These are phyloP conservation scores for Saccharata proteae DNA, from an alignment of 2,329 filamentous ascomycete species.

Conservation along the genomic window DNA sequence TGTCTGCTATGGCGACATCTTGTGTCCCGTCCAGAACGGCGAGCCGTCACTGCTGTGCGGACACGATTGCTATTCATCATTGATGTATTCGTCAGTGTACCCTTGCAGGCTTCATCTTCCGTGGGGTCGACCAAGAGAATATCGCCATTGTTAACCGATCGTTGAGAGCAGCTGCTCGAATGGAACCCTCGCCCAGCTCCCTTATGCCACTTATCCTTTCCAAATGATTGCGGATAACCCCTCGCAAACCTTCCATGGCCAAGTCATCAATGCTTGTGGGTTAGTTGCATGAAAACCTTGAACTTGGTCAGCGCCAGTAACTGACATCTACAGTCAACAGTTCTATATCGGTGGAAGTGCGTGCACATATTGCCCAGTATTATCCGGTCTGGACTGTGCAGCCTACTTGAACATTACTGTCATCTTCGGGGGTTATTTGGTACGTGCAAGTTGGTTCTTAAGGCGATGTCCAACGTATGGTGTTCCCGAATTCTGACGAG, in stretches of 20 bases:
- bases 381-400: not conserved
- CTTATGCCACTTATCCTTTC: not conserved
- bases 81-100: not conserved
- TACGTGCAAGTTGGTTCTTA: not conserved
- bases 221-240: not conserved
- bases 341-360: conserved; percentile 1
- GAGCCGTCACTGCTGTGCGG: conserved; percentile 21
- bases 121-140: no score
- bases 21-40: conserved; percentile 12
- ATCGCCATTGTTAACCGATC: no score
- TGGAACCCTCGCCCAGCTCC: not conserved
- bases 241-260: not conserved
- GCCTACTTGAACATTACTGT: conserved; percentile 2
- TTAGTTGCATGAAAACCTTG: no score
- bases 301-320: no score
- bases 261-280: conserved; percentile 2
- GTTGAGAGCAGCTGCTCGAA: conserved; percentile 1
- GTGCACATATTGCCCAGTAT: conserved; percentile 1
- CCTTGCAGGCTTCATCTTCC: not conserved
- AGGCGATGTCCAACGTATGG: not conserved
- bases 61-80: conserved; percentile 19
- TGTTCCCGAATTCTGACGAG: not conserved
- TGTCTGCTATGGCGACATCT: not conserved
- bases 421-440: not conserved
- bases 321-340: no score